Conservation (phyloP, 2,329 filamentous ascomycete species). For the Talaromyces verruculosus region DNA sequence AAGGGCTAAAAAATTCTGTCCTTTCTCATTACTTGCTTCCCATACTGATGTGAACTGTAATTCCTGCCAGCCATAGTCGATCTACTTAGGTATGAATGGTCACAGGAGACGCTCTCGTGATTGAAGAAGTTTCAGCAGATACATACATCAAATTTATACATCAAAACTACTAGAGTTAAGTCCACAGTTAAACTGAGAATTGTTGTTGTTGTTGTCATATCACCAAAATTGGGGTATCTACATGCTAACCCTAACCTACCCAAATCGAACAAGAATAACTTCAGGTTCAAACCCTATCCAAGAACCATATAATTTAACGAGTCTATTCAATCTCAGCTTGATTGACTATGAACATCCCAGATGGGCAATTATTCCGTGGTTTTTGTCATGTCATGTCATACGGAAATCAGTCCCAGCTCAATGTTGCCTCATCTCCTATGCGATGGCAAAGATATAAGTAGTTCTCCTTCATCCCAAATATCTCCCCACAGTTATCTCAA, state of each 20-base stretch:
- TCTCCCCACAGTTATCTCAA: too few relatives aligned
- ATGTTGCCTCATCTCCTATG: constrained; percentile 1
- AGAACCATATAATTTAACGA: background rate
- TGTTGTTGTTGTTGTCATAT: background rate
- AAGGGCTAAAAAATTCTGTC: too few relatives aligned
- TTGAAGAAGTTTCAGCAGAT: too few relatives aligned
- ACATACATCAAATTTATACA: too few relatives aligned
- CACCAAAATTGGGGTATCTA: background rate
- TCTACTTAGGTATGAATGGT: too few relatives aligned
- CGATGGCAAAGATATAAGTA: constrained; percentile 2
- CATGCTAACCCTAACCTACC: background rate
- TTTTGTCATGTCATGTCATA: constrained; percentile 1
- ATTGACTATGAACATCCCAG: too few relatives aligned
- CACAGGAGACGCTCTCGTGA: too few relatives aligned
- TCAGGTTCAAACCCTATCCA: background rate
- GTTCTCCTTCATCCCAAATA: background rate
- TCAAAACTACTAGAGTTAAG: too few relatives aligned
- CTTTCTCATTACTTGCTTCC: too few relatives aligned
- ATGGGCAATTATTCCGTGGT: background rate
- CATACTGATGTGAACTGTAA: too few relatives aligned
- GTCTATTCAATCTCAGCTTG: too few relatives aligned
- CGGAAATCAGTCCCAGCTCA: background rate
- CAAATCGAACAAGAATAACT: background rate
- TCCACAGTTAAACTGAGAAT: background rate
- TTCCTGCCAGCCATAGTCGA: too few relatives aligned